These are phyloP conservation scores for Groenewaldozyma salmanticensis DNA, from an alignment of 805 yeast genomes.

Conservation along the genomic window DNA sequence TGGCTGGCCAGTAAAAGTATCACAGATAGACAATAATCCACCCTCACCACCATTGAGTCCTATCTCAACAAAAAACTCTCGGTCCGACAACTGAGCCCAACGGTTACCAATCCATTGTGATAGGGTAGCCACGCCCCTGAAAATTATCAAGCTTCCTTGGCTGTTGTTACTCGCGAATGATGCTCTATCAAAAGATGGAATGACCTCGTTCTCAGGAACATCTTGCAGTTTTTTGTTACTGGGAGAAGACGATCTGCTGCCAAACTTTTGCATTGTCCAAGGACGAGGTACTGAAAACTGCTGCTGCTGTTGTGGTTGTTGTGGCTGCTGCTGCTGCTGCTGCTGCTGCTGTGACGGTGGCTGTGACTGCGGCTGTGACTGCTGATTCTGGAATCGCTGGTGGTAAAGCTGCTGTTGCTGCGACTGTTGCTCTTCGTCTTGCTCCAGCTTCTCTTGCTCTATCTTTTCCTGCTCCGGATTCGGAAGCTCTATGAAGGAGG, in stretches of 20 bases:
- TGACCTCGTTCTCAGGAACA: constrained; percentile 4
- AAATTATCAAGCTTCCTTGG: constrained; percentile 1
- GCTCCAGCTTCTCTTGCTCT: no score
- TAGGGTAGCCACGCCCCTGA: constrained; percentile 10
- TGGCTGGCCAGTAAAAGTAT: constrained; percentile 1
- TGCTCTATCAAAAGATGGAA: background rate
- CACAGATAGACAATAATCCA: constrained; percentile 1
- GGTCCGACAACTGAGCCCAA: constrained; percentile 11
- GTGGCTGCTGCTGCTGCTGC: background rate
- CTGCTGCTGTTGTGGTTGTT: background rate
- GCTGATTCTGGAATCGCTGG: no score
- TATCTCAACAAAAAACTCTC: constrained; percentile 11
- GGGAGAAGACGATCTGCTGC: background rate
- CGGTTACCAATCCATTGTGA: constrained; percentile 12
- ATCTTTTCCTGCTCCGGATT: no score
- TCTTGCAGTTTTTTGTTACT: background rate
- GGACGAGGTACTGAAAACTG: background rate
- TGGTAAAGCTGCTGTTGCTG: no score
- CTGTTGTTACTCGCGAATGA: background rate
- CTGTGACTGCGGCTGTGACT: no score
- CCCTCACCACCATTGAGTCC: constrained; percentile 15
- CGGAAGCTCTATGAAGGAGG: no score
- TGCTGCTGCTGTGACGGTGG: no score
- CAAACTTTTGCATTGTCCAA: background rate
- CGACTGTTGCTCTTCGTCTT: no score